A percentile compares a stretch with the other conserved stretches of the same genome.
These are phyloP conservation scores for Kluyveromyces aestuarii DNA, from an alignment of 805 yeast species.

Conservation along the genomic window DNA sequence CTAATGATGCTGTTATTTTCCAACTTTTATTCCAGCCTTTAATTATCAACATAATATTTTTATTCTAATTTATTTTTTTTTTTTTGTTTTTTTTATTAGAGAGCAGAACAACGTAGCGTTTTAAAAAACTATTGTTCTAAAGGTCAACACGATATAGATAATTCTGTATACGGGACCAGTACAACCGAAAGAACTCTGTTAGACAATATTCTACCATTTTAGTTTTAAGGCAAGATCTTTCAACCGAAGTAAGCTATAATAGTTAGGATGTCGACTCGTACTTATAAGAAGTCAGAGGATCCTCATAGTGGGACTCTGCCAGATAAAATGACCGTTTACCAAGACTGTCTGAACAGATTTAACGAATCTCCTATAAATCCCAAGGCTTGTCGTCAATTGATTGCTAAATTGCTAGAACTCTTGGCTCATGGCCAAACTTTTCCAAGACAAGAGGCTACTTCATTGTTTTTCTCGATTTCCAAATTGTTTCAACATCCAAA, in stretches of 20 bases:
- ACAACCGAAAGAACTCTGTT: neutral
- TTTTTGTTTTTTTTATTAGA: neutral
- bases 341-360: constrained; percentile 88
- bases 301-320: constrained; percentile 58
- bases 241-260: neutral
- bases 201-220: neutral
- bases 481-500: constrained; percentile 89
- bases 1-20: too few species aligned
- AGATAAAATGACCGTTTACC: constrained; percentile 95
- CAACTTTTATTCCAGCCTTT: too few species aligned
- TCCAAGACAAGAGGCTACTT: constrained; percentile 84
- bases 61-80: too few species aligned
- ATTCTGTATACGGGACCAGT: neutral
- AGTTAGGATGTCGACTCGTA: constrained; percentile 63
- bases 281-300: constrained; percentile 80
- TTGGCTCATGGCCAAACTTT: constrained; percentile 80
- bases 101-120: neutral
- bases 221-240: neutral
- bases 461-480: constrained; percentile 85
- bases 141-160: neutral
- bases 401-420: constrained; percentile 76
- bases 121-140: neutral
- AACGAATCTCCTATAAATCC: constrained; percentile 87
- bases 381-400: constrained; percentile 70
- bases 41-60: too few species aligned